These are phyloP conservation scores for Fragaria ananassa DNA, from an alignment of 306 rosid genomes.

Conservation along the genomic window DNA sequence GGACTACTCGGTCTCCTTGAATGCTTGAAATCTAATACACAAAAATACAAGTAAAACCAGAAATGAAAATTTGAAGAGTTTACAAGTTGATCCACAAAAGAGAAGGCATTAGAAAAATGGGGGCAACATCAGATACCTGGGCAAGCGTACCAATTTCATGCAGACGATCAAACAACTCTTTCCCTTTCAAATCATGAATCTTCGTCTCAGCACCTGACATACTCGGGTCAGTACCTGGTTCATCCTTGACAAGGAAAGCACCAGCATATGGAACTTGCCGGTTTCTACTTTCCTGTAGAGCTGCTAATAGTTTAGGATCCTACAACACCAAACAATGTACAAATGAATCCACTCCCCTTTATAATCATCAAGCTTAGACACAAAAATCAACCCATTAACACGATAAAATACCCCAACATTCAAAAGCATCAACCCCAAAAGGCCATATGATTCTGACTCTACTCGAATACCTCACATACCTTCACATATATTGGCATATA, in stretches of 20 bases:
- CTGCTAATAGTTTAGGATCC: constrained; percentile 88
- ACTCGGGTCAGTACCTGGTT: constrained; percentile 66
- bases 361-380: not conserved
- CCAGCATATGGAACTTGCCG: constrained; percentile 98
- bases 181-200: constrained; percentile 62
- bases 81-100: not conserved
- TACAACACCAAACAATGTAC: constrained; percentile 31
- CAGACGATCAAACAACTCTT: constrained; percentile 75
- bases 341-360: constrained; percentile 3
- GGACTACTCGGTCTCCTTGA: constrained; percentile 82
- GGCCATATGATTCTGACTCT: not conserved
- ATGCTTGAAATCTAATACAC: constrained; percentile 81
- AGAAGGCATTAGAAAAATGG: not conserved
- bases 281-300: constrained; percentile 82
- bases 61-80: not conserved
- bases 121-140: constrained; percentile 47
- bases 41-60: constrained; percentile 4
- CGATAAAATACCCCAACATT: not conserved
- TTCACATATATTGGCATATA: constrained; percentile 93
- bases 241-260: constrained; percentile 89
- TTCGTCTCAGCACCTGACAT: constrained; percentile 68
- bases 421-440: not conserved
- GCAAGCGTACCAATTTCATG: constrained; percentile 99
- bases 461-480: constrained; percentile 46
- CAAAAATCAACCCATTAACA: no score